Conservation (phyloP, 495 filamentous ascomycete genomes). For the Aspergillus carlsbadensis region DNA sequence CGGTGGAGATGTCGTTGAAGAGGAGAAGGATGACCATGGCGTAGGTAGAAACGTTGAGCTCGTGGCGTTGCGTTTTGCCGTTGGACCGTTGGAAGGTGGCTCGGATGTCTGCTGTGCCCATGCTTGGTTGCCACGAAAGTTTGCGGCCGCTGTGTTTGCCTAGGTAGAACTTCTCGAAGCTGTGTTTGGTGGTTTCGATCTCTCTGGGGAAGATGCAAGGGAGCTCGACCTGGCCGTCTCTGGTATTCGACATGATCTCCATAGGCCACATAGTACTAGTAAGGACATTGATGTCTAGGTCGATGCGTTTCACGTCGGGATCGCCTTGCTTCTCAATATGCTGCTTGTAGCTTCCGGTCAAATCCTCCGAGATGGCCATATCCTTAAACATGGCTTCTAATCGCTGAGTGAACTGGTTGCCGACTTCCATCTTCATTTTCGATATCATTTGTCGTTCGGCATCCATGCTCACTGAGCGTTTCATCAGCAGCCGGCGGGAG, state of each 20-base stretch:
- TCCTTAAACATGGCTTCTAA: conserved; percentile 99
- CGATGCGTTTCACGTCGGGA: conserved; percentile 64
- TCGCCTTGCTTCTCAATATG: conserved; percentile 65
- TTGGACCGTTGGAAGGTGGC: conserved; percentile 74
- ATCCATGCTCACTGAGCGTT: conserved; percentile 82
- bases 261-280: conserved; percentile 94
- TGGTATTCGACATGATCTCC: conserved; percentile 70
- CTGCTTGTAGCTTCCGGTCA: conserved; percentile 71
- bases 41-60: conserved; percentile 90
- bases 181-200: conserved; percentile 74
- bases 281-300: conserved; percentile 79
- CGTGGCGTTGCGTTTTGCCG: conserved; percentile 73
- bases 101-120: conserved; percentile 85
- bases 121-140: conserved; percentile 78
- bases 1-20: conserved; percentile 76
- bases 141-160: conserved; percentile 82
- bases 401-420: conserved; percentile 88
- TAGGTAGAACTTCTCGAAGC: conserved; percentile 88
- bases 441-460: conserved; percentile 94
- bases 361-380: conserved; percentile 85
- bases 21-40: conserved; percentile 86
- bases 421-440: conserved; percentile 93
- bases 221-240: conserved; percentile 50
- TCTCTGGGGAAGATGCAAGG: conserved; percentile 70
- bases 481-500: conserved; percentile 78